Evolutionary conservation across 441 rosid genomes (phyloP).

Genomic region (Melastoma candidum): DNA sequence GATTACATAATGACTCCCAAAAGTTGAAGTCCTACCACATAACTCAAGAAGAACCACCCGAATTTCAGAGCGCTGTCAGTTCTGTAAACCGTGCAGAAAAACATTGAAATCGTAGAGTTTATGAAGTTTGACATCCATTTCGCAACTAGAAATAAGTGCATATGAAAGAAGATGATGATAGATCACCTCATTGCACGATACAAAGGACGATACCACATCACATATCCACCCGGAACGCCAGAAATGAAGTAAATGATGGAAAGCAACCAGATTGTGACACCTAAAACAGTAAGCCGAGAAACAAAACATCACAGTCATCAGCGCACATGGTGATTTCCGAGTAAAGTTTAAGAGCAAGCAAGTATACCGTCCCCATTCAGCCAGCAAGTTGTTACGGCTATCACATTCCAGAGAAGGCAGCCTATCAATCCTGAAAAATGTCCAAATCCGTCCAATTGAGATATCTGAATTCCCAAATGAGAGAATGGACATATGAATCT

Average conservation of each 20-base stretch:
- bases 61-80: slow-evolving; percentile 97
- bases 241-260: slow-evolving; percentile 83
- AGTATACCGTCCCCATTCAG: slow-evolving; percentile 69
- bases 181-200: slow-evolving; percentile 90
- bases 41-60: slow-evolving; percentile 78
- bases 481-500: no score
- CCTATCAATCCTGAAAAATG: slow-evolving; percentile 52
- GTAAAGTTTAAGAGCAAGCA: background rate
- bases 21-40: slow-evolving; percentile 44
- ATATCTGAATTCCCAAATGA: no score
- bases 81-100: slow-evolving; percentile 37
- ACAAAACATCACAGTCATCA: slow-evolving; percentile 5
- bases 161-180: no score
- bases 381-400: slow-evolving; percentile 91
- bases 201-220: slow-evolving; percentile 92
- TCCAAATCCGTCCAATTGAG: no score
- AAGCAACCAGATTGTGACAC: slow-evolving; percentile 90
- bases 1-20: slow-evolving; percentile 8
- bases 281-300: slow-evolving; percentile 22
- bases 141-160: no score
- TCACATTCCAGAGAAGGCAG: slow-evolving; percentile 84
- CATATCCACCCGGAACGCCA: slow-evolving; percentile 90
- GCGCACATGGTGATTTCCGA: background rate
- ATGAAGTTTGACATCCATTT: no score
- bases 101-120: background rate